Evolutionary conservation across 2,329 filamentous ascomycete species (phyloP).

Genomic region (Diaporthe australafricana): DNA sequence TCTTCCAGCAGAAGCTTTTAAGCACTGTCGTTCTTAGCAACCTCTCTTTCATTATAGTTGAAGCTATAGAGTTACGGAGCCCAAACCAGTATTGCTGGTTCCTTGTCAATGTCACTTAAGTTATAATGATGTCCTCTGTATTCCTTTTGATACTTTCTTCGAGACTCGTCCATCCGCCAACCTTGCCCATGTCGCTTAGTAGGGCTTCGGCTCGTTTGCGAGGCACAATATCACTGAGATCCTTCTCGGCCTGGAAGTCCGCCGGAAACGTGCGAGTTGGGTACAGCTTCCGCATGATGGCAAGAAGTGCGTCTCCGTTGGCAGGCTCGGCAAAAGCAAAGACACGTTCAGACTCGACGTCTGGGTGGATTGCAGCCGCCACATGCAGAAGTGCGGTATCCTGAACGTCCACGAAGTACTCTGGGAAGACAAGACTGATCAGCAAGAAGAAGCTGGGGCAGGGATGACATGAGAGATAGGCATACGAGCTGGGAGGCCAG

Average conservation of each 20-base stretch:
- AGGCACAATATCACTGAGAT: constrained; percentile 42
- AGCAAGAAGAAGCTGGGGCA: no score
- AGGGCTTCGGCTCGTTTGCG: constrained; percentile 39
- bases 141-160: constrained; percentile 5
- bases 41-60: no score
- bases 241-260: background rate
- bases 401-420: constrained; percentile 57
- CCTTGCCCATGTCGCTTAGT: constrained; percentile 25
- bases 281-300: constrained; percentile 1
- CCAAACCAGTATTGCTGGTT: no score
- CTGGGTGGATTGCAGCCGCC: constrained; percentile 58
- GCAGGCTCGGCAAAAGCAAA: constrained; percentile 64
- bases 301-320: constrained; percentile 52
- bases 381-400: constrained; percentile 65
- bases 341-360: constrained; percentile 60
- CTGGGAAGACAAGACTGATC: constrained; percentile 42
- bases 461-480: no score
- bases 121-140: no score
- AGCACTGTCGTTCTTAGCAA: no score
- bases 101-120: no score
- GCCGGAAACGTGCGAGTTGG: background rate
- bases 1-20: no score
- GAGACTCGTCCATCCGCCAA: constrained; percentile 4
- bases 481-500: no score
- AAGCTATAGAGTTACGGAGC: no score